Evolutionary conservation across 345 rosid species (phyloP).

Genomic region (Microcos paniculata): DNA sequence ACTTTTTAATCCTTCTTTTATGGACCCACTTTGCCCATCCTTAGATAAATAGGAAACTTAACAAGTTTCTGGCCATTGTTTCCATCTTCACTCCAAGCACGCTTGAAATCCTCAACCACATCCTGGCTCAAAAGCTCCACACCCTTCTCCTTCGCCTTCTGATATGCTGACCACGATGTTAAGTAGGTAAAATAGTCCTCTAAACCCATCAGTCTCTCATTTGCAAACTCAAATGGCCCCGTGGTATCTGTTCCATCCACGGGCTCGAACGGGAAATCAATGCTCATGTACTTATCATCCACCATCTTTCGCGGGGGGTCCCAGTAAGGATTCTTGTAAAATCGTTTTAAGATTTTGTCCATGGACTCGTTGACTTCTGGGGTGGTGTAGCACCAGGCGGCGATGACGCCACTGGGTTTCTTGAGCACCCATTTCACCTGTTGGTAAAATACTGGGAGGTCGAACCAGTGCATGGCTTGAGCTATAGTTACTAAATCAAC

Average conservation of each 20-base stretch:
- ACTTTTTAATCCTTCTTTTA: neutral
- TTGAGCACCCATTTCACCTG: conserved; percentile 59
- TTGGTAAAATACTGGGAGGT: conserved; percentile 43
- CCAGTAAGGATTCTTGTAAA: conserved; percentile 60
- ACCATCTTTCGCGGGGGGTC: conserved; percentile 56
- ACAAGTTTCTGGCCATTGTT: conserved; percentile 17
- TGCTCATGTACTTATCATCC: conserved; percentile 46
- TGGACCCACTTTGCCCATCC: conserved; percentile 14
- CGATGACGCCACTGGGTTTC: conserved; percentile 57
- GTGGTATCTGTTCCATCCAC: conserved; percentile 41
- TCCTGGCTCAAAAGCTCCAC: conserved; percentile 33
- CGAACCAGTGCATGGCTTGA: conserved; percentile 69
- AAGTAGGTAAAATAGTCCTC: conserved; percentile 43
- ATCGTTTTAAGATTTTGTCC: conserved; percentile 48
- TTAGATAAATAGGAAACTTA: conserved; percentile 34
- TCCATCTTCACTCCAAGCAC: conserved; percentile 39
- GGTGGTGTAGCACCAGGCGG: conserved; percentile 65
- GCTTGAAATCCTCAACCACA: conserved; percentile 20
- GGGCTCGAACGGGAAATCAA: conserved; percentile 52
- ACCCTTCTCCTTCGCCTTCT: conserved; percentile 43
- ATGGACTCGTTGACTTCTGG: conserved; percentile 51
- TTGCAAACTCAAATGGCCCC: conserved; percentile 44
- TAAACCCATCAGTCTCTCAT: conserved; percentile 39
- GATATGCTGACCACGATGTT: conserved; percentile 57
- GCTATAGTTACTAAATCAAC: conserved; percentile 54